Base-by-base conservation (phyloP, 306 rosid genomes). In the Ochetophila trinervis region DNA sequence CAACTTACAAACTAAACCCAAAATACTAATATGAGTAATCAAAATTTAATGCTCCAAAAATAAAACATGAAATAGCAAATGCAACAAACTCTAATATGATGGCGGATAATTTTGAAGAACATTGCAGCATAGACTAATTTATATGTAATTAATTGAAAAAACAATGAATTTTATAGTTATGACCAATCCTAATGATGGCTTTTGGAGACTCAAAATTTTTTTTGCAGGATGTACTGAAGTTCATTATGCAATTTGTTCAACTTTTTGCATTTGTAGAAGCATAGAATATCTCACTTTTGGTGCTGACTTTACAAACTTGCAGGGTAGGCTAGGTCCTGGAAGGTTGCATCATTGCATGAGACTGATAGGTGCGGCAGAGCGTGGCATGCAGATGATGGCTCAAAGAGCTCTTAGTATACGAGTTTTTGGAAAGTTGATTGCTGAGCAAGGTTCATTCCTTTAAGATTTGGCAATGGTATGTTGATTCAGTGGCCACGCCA, bases 281-380 rank as follows among this genome's bases (percentile, higher is more conserved):
- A 42, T 16, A 13, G 10, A 3, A 40, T n/a, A 63, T 42, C 59
- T 64, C 60, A 24, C 60, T 18, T 65, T 45, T 36, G 57, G 65
- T 68, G 49, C 52, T 55, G 27, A 48, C 57, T 53, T 67, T 66
- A 34, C 13, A 56, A 56, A 36, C 8, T 79, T 83, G 67, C 86
- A 94, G 99, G 99, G 95, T 74, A 81, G 99, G 84, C 74, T 93
- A 19, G 97, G 99, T 62, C 97, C 99, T 8, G 96, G 99, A 84
- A 86, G 99, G 86, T 71, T 94, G 83, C 99, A 88, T 82, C 99
- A 94, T 76, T 93, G 99, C 82, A 90, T 94, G 97, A 86, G 99
- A 74, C 73, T 86, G 77, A 82, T 94, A 68, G 99, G 99, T 63
- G 95, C 89, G 49, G 96, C 97, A 1, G 96, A 88, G 79, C 87